phyloP scores from a whole-genome alignment of 129 eudicot genomes.

The Centaurea solstitialis region DNA sequence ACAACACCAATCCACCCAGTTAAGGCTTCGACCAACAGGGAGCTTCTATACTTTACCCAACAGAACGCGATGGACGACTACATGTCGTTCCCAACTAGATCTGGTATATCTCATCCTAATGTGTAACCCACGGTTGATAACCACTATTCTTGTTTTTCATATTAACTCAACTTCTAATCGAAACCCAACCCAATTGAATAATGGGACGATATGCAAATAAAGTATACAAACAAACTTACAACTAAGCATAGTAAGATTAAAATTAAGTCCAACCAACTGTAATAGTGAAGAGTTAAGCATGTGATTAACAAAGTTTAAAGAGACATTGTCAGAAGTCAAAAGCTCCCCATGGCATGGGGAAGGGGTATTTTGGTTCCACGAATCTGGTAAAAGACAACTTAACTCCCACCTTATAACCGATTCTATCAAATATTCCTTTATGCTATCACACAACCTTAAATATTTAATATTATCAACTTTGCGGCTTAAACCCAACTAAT shows the following conservation, averaged over 20 bases:
- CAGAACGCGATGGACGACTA: too few species aligned
- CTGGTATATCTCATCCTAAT: too few species aligned
- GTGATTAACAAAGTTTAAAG: neutral
- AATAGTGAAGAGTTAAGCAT: neutral
- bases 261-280: neutral
- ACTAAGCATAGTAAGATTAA: neutral
- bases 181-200: too few species aligned
- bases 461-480: constrained; percentile 1
- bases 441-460: neutral
- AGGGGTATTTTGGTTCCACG: neutral
- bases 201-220: neutral
- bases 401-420: constrained; percentile 3
- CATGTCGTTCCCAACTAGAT: too few species aligned
- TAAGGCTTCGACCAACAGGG: too few species aligned
- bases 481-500: constrained; percentile 19
- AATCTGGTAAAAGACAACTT: neutral
- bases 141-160: too few species aligned
- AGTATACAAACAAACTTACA: neutral
- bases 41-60: too few species aligned
- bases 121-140: too few species aligned
- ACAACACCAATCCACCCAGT: too few species aligned
- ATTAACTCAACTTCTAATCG: too few species aligned
- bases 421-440: constrained; percentile 12
- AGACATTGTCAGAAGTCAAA: neutral
- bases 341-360: neutral